Percentiles rank a stretch among this genome's conserved stretches.
phyloP scores from a whole-genome alignment of 2,329 filamentous ascomycete species.

The Colletotrichum nymphaeae region DNA sequence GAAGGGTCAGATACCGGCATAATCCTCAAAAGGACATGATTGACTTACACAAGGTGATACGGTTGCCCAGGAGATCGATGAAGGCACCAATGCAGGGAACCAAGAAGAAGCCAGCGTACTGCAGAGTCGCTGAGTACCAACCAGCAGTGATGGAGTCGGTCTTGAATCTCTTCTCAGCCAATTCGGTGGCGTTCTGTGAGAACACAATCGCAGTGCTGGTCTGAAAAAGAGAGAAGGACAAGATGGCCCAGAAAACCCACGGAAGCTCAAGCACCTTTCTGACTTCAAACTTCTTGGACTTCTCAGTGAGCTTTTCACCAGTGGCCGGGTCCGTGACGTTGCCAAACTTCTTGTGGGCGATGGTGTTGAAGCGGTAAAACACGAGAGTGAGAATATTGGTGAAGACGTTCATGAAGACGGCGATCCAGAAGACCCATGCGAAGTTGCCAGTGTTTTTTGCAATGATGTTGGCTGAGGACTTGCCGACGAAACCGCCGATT shows the following conservation, averaged over 20 bases:
- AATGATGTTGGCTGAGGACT: constrained; percentile 70
- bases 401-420: constrained; percentile 73
- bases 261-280: constrained; percentile 67
- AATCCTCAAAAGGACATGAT: too few species aligned
- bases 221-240: constrained; percentile 67
- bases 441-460: constrained; percentile 68
- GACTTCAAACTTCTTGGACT: constrained; percentile 67
- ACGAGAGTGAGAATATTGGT: constrained; percentile 64
- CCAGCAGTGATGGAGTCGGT: constrained; percentile 66
- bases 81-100: constrained; percentile 67
- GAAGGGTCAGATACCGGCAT: not conserved
- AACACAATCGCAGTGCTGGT: constrained; percentile 67
- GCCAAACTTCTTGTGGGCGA: constrained; percentile 58
- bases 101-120: constrained; percentile 68
- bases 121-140: constrained; percentile 68
- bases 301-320: constrained; percentile 69
- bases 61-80: constrained; percentile 66
- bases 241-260: constrained; percentile 69
- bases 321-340: constrained; percentile 65
- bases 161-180: constrained; percentile 69
- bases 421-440: constrained; percentile 71
- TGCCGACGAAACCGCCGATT: constrained; percentile 70
- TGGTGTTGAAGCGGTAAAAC: constrained; percentile 68
- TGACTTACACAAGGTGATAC: constrained; percentile 53
- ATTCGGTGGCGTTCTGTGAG: constrained; percentile 68